phyloP scores from a whole-genome alignment of 2,329 filamentous ascomycete genomes.

The Diplocarpon mali region DNA sequence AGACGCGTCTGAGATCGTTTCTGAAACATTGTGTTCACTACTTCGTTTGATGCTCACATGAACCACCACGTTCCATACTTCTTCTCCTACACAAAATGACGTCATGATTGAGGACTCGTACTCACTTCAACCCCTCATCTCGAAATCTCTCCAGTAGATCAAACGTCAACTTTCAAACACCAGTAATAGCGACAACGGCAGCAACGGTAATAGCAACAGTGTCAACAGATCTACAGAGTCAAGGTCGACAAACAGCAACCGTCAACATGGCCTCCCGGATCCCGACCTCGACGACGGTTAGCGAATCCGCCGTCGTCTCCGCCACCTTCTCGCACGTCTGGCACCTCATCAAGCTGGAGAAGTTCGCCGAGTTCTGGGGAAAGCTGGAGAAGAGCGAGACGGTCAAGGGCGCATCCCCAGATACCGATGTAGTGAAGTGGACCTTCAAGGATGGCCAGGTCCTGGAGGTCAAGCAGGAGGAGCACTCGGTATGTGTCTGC shows the following conservation, averaged over 20 bases:
- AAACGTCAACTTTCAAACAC: too few relatives aligned
- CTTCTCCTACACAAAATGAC: too few relatives aligned
- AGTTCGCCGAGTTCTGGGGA: slow-evolving; percentile 57
- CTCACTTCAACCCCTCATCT: too few relatives aligned
- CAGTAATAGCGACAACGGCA: too few relatives aligned
- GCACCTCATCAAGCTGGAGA: slow-evolving; percentile 64
- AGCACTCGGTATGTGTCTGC: slow-evolving; percentile 58
- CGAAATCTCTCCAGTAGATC: too few relatives aligned
- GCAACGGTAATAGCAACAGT: too few relatives aligned
- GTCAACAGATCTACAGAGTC: too few relatives aligned
- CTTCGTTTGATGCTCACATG: too few relatives aligned
- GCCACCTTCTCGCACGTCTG: slow-evolving; percentile 56
- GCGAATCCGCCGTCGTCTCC: slow-evolving; percentile 57
- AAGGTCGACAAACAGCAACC: not conserved
- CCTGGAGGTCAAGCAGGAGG: slow-evolving; percentile 65
- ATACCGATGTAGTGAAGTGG: slow-evolving; percentile 60
- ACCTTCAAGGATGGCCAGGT: slow-evolving; percentile 59
- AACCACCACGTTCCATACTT: too few relatives aligned
- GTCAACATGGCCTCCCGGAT: slow-evolving; percentile 30
- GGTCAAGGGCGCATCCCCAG: slow-evolving; percentile 50
- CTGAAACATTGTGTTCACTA: too few relatives aligned
- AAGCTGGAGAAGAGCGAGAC: slow-evolving; percentile 50
- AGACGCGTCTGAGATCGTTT: too few relatives aligned
- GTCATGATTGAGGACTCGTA: too few relatives aligned
- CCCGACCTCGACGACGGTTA: slow-evolving; percentile 55